These are phyloP conservation scores for Capsella bursapastoris DNA, from an alignment of 345 rosid genomes.

Conservation along the genomic window DNA sequence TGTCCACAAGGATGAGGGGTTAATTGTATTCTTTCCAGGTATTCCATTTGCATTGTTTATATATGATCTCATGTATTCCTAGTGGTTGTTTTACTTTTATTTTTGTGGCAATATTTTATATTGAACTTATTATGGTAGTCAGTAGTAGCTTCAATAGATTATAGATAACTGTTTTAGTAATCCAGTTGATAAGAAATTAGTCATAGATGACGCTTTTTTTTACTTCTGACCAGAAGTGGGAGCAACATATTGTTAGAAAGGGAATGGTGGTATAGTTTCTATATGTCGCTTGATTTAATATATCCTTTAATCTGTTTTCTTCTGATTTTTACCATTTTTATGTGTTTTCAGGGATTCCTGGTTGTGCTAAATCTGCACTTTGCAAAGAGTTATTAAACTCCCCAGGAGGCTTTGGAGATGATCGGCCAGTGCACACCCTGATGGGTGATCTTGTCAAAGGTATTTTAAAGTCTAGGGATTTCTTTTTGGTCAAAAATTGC, in stretches of 20 bases:
- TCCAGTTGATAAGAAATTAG: not conserved
- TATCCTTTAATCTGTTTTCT: slow-evolving; percentile 1
- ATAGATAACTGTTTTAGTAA: slow-evolving; percentile 2
- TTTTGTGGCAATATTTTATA: slow-evolving; percentile 9
- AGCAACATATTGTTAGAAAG: not conserved
- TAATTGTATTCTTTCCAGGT: slow-evolving; percentile 97
- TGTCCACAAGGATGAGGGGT: slow-evolving; percentile 72
- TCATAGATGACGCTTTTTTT: not conserved
- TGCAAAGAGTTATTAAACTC: slow-evolving; percentile 81
- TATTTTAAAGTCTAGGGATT: slow-evolving; percentile 37
- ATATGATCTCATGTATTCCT: slow-evolving; percentile 1
- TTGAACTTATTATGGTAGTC: slow-evolving; percentile 9
- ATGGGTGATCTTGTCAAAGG: slow-evolving; percentile 99
- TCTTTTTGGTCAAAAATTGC: slow-evolving; percentile 2
- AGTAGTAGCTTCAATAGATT: not conserved
- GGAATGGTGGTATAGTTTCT: not conserved
- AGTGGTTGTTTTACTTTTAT: slow-evolving; percentile 5
- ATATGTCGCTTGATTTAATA: slow-evolving; percentile 3
- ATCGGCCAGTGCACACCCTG: slow-evolving; percentile 78
- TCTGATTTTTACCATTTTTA: slow-evolving; percentile 10
- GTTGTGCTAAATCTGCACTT: slow-evolving; percentile 96
- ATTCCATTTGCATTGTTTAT: slow-evolving; percentile 24
- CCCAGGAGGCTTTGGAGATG: slow-evolving; percentile 80
- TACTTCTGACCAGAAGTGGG: slow-evolving; percentile 14
- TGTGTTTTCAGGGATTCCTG: slow-evolving; percentile 80